Conservation (phyloP, 208 protist genomes). For the Angomonas deanei region DNA sequence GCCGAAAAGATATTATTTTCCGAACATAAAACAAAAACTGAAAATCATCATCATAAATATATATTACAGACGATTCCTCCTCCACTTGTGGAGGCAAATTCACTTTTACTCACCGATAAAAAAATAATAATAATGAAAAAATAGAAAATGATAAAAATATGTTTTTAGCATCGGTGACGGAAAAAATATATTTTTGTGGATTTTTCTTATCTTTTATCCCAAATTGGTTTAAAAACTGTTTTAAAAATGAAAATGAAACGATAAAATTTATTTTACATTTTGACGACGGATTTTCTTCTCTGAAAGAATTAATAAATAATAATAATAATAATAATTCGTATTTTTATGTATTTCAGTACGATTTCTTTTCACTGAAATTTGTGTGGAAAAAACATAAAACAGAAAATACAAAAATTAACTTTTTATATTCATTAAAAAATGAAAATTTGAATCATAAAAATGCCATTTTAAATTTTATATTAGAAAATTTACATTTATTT, state of each 20-base stretch:
- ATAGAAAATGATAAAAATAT: not conserved
- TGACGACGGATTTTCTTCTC: not conserved
- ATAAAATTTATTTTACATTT: constrained; percentile 2
- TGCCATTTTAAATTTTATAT: not conserved
- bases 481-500: not conserved
- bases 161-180: not conserved
- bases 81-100: not conserved
- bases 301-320: not conserved
- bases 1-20: too few relatives aligned
- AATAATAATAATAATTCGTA: not conserved
- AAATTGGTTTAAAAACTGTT: not conserved
- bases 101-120: not conserved
- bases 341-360: not conserved
- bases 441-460: not conserved
- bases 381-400: not conserved
- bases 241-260: constrained; percentile 5
- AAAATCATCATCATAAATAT: not conserved
- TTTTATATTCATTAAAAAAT: not conserved
- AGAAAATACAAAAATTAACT: not conserved
- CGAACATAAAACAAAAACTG: not conserved
- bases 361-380: not conserved
- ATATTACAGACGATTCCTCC: not conserved
- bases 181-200: not conserved
- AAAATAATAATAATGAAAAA: not conserved
- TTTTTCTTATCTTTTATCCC: constrained; percentile 1